Evolutionary conservation across 306 rosid genomes (phyloP).

Genomic region (Rosa lucieae): DNA sequence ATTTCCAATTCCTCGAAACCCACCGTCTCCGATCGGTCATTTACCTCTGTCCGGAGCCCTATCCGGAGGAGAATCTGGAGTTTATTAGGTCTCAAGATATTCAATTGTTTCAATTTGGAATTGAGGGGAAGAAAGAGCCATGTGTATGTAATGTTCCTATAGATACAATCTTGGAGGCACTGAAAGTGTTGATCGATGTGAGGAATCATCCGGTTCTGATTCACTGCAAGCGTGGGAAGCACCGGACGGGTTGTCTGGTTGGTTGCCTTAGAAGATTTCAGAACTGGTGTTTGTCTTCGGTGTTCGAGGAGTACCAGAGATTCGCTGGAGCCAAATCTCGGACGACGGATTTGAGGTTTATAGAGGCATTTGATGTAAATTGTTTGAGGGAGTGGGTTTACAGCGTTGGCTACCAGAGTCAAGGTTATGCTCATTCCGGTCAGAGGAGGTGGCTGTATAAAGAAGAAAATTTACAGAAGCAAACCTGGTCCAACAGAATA

Average conservation of each 20-base stretch:
- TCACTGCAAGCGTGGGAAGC: constrained; percentile 69
- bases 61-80: constrained; percentile 73
- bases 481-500: no score
- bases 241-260: constrained; percentile 80
- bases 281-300: not conserved
- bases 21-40: constrained; percentile 71
- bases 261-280: constrained; percentile 63
- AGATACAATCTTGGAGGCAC: constrained; percentile 64
- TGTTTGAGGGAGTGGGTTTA: not conserved
- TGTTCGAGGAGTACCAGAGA: not conserved
- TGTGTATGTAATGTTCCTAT: constrained; percentile 41
- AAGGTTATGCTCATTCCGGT: not conserved
- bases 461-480: not conserved
- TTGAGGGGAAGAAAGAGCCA: constrained; percentile 89
- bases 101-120: constrained; percentile 75
- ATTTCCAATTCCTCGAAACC: constrained; percentile 60
- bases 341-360: not conserved
- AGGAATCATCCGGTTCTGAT: constrained; percentile 55
- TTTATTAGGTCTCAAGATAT: constrained; percentile 60
- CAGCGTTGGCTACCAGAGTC: not conserved
- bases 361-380: not conserved
- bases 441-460: not conserved
- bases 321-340: not conserved
- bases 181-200: constrained; percentile 53
- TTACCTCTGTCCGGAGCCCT: constrained; percentile 81